Percentiles rank a stretch among this genome's conserved stretches.
These are phyloP conservation scores for Linderina pennispora DNA, from an alignment of 192 early-diverging fungal species.

Conservation along the genomic window DNA sequence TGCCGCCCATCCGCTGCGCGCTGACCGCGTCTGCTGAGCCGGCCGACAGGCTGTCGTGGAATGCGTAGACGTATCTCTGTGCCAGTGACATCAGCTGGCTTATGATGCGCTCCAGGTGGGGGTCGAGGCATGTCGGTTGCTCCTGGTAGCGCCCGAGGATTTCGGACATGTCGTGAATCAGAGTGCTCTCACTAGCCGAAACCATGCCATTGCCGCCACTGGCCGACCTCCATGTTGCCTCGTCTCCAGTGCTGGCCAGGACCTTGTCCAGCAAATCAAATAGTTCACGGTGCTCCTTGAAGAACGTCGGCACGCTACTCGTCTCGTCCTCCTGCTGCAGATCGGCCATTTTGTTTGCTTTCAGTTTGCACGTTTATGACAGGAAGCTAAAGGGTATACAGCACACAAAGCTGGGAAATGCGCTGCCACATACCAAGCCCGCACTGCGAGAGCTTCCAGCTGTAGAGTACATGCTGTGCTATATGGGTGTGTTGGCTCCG, in stretches of 20 bases:
- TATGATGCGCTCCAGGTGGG: conserved; percentile 37
- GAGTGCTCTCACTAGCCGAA: background rate
- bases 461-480: too few species aligned
- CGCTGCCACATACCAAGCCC: too few species aligned
- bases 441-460: too few species aligned
- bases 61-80: conserved; percentile 21
- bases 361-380: too few species aligned
- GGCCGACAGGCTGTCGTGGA: conserved; percentile 8
- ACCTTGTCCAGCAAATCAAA: conserved; percentile 13
- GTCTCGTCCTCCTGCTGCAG: conserved; percentile 17
- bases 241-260: too few species aligned
- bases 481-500: too few species aligned
- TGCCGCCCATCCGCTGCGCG: conserved; percentile 10
- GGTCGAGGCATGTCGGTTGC: conserved; percentile 41
- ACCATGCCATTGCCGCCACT: conserved; percentile 10
- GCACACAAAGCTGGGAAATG: too few species aligned
- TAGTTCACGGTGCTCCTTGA: conserved; percentile 32
- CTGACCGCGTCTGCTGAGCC: background rate
- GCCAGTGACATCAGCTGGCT: conserved; percentile 15
- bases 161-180: conserved; percentile 13
- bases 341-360: too few species aligned
- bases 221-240: conserved; percentile 8
- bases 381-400: too few species aligned
- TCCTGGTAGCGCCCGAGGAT: conserved; percentile 38
- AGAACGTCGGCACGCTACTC: conserved; percentile 32